These are phyloP conservation scores for Primulina huaijiensis DNA, from an alignment of 257 asterid species.

Conservation along the genomic window DNA sequence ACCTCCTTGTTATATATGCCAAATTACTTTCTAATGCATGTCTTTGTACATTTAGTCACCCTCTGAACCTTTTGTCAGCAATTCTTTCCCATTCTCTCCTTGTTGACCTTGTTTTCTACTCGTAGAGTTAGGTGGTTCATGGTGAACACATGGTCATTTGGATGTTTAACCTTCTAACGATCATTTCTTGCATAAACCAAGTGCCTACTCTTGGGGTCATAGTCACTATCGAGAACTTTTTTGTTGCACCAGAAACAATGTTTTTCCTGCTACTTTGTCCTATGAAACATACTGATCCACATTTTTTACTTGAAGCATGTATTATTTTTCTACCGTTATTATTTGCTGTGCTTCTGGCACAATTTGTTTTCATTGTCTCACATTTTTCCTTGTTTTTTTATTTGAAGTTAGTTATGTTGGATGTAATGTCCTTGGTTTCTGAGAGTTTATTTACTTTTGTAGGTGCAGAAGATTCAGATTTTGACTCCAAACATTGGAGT, in stretches of 20 bases:
- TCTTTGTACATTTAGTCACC: neutral
- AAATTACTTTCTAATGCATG: too few relatives aligned
- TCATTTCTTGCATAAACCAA: neutral
- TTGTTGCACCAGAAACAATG: neutral
- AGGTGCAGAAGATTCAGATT: constrained; percentile 95
- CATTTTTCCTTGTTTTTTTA: neutral
- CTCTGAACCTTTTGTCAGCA: neutral
- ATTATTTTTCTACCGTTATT: neutral
- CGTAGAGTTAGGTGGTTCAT: neutral
- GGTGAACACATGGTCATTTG: neutral
- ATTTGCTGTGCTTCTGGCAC: neutral
- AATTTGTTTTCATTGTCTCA: neutral
- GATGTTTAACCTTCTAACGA: neutral
- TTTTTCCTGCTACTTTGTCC: neutral
- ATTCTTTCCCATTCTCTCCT: neutral
- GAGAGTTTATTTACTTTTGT: constrained; percentile 25
- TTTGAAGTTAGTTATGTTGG: constrained; percentile 1
- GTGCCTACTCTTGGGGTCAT: neutral
- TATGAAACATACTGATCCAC: neutral
- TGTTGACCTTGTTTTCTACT: neutral
- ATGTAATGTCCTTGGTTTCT: neutral
- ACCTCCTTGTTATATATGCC: neutral
- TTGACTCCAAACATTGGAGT: constrained; percentile 97
- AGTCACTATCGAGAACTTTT: neutral
- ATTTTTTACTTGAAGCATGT: neutral